Percentiles rank a stretch among this genome's conserved stretches.
phyloP scores from a whole-genome alignment of 2,329 filamentous ascomycete genomes.

The Trichoderma breve region DNA sequence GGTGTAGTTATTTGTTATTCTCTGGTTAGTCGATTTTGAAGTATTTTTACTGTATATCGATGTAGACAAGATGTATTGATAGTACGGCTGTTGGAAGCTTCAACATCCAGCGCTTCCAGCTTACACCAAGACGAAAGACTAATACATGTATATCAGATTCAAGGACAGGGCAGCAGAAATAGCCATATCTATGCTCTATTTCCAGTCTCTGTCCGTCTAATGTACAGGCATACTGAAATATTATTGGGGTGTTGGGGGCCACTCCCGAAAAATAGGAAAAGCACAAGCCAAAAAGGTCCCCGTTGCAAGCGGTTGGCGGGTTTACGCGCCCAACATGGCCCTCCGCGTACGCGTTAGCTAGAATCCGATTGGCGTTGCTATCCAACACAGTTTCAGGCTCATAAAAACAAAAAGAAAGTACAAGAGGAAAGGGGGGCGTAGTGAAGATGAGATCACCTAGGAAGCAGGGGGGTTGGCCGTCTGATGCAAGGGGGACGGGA shows the following conservation, averaged over 20 bases:
- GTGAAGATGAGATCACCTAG: background rate
- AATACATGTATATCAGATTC: background rate
- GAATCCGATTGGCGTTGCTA: background rate
- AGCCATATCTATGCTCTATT: background rate
- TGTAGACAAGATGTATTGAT: background rate
- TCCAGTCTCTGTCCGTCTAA: background rate
- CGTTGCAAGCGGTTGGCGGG: background rate
- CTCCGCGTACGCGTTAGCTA: too few relatives aligned
- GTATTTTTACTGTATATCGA: background rate
- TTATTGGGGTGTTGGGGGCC: background rate
- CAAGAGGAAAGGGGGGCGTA: background rate
- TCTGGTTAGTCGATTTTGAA: background rate
- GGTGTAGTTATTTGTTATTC: background rate
- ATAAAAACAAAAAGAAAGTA: background rate
- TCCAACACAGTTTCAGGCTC: background rate
- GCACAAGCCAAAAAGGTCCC: background rate
- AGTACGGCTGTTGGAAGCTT: background rate
- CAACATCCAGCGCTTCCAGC: background rate
- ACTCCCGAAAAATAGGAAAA: background rate
- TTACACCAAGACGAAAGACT: background rate
- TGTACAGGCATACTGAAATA: background rate
- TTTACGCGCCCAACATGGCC: background rate
- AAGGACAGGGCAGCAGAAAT: background rate
- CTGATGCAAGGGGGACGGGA: background rate
- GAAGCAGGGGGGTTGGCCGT: background rate